A percentile compares a stretch with the other conserved stretches of the same genome.
phyloP scores from a whole-genome alignment of 2,329 filamentous ascomycete species.

The Monosporascus cannonballus region DNA sequence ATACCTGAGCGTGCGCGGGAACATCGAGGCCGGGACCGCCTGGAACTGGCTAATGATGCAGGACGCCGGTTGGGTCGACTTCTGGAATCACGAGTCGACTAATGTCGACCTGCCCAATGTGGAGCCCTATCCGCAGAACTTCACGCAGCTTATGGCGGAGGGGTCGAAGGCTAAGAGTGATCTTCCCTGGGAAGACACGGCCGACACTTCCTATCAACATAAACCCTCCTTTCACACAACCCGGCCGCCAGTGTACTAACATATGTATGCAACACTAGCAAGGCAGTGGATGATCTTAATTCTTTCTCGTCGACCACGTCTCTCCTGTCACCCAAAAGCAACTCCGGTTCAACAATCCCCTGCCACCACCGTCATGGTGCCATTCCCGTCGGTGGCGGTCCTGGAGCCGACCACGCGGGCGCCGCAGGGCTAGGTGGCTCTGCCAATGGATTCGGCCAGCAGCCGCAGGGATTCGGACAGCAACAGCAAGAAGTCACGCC shows the following conservation, averaged over 20 bases:
- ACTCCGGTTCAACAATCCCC: too few species aligned
- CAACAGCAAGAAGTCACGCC: slow-evolving; percentile 79
- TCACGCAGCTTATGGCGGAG: slow-evolving; percentile 9
- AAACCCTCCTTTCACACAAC: neutral
- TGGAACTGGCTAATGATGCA: slow-evolving; percentile 13
- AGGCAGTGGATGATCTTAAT: slow-evolving; percentile 63
- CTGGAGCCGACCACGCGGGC: slow-evolving; percentile 87
- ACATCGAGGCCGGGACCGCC: slow-evolving; percentile 10
- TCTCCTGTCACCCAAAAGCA: too few species aligned
- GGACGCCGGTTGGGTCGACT: slow-evolving; percentile 3
- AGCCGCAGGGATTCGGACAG: slow-evolving; percentile 86
- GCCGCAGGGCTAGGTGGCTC: slow-evolving; percentile 61
- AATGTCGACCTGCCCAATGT: slow-evolving; percentile 6
- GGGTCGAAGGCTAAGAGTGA: slow-evolving; percentile 12
- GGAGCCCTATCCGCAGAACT: neutral
- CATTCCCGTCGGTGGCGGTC: slow-evolving; percentile 82
- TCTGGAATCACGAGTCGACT: slow-evolving; percentile 9
- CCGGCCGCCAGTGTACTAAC: slow-evolving; percentile 54
- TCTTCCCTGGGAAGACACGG: slow-evolving; percentile 7
- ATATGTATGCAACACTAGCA: slow-evolving; percentile 76
- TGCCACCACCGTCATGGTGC: slow-evolving; percentile 64
- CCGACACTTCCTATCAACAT: neutral
- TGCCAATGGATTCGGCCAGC: slow-evolving; percentile 65
- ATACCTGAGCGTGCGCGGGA: slow-evolving; percentile 2
- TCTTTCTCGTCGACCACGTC: slow-evolving; percentile 48